Evolutionary conservation across 768 basidiomycete genomes (phyloP).

Genomic region (Stropharia rugosoannulata): DNA sequence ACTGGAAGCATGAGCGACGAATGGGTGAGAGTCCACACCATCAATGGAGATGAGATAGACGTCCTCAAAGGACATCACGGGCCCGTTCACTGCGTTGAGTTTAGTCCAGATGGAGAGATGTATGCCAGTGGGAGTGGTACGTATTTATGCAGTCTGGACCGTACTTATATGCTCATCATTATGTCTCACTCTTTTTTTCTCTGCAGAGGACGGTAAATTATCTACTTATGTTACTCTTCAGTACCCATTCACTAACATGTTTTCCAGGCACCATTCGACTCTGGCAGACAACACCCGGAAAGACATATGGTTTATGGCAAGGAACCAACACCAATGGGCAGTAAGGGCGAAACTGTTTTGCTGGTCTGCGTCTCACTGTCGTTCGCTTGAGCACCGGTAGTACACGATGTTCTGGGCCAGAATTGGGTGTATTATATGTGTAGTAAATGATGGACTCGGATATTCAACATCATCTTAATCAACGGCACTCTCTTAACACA

Average conservation of each 20-base stretch:
- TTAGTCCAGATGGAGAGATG: conserved; percentile 95
- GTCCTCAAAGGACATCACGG: conserved; percentile 97
- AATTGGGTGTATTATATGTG: no score
- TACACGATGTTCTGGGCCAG: no score
- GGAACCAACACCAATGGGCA: conserved; percentile 35
- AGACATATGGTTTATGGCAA: conserved; percentile 90
- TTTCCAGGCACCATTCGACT: conserved; percentile 84
- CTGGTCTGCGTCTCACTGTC: conserved; percentile 18
- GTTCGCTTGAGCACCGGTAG: neutral
- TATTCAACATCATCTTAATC: no score
- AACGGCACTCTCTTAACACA: no score
- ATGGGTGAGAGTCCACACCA: conserved; percentile 94
- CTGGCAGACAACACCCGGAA: conserved; percentile 97
- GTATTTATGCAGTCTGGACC: conserved; percentile 28
- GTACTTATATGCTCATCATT: conserved; percentile 2
- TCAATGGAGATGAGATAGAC: conserved; percentile 88
- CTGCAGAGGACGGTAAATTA: conserved; percentile 69
- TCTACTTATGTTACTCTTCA: neutral
- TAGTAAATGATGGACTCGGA: no score
- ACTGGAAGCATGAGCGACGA: conserved; percentile 89
- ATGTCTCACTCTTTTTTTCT: conserved; percentile 11
- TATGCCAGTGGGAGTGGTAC: conserved; percentile 95
- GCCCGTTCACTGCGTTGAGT: conserved; percentile 92
- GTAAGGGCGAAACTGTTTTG: conserved; percentile 28
- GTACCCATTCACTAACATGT: conserved; percentile 5